Evolutionary conservation across 2,329 filamentous ascomycete genomes (phyloP).

Genomic region (Fusarium bactridioides): DNA sequence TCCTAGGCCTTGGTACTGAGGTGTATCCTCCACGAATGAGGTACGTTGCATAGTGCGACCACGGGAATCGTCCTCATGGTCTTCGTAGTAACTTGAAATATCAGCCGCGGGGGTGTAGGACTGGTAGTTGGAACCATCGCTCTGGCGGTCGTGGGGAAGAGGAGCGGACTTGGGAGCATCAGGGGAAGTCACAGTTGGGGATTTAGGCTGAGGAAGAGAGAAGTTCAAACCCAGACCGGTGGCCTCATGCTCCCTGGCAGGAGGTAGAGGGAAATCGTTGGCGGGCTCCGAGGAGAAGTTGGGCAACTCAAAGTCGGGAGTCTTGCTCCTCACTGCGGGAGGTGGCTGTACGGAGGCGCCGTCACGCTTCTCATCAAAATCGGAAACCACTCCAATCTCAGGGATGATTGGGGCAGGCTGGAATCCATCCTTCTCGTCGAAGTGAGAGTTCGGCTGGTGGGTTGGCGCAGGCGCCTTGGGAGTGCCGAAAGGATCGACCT

Average conservation of each 20-base stretch:
- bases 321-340: constrained; percentile 43
- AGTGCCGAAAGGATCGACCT: constrained; percentile 48
- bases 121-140: constrained; percentile 33
- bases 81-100: constrained; percentile 47
- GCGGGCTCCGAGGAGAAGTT: constrained; percentile 28
- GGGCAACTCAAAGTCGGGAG: constrained; percentile 38
- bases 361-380: constrained; percentile 44
- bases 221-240: constrained; percentile 48
- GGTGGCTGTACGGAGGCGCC: constrained; percentile 42
- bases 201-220: constrained; percentile 45
- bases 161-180: constrained; percentile 34
- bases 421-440: constrained; percentile 41
- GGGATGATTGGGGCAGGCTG: constrained; percentile 49
- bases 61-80: constrained; percentile 44
- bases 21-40: constrained; percentile 38
- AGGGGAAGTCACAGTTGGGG: constrained; percentile 31
- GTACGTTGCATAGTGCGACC: constrained; percentile 48
- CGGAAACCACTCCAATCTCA: constrained; percentile 49
- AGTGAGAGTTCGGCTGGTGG: constrained; percentile 34
- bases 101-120: constrained; percentile 41
- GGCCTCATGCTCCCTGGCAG: constrained; percentile 39
- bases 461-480: constrained; percentile 44
- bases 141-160: constrained; percentile 28
- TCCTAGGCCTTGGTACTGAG: constrained; percentile 52
- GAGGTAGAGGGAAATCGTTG: constrained; percentile 37